phyloP scores from a whole-genome alignment of 345 rosid genomes.

The Dovyalis caffra region DNA sequence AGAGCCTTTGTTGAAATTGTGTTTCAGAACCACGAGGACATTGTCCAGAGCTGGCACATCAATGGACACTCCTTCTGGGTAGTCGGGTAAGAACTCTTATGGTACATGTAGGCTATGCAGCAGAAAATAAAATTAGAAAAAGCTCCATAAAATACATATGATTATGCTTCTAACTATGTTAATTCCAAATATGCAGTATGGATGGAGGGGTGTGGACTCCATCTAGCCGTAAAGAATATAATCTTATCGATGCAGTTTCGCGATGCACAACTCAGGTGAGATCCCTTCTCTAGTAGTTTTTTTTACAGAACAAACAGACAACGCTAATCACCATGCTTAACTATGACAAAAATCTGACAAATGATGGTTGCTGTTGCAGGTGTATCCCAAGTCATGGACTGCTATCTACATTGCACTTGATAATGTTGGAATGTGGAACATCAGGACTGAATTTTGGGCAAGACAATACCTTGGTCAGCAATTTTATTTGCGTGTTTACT shows the following conservation, averaged over 20 bases:
- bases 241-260: slow-evolving; percentile 71
- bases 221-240: slow-evolving; percentile 60
- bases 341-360: background rate
- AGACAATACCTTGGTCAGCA: slow-evolving; percentile 46
- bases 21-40: slow-evolving; percentile 67
- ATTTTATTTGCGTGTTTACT: slow-evolving; percentile 38
- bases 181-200: slow-evolving; percentile 47
- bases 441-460: slow-evolving; percentile 41
- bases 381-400: slow-evolving; percentile 44
- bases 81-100: slow-evolving; percentile 74
- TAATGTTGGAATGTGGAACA: slow-evolving; percentile 52
- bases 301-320: too few relatives aligned
- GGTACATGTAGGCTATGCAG: too few relatives aligned
- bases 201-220: slow-evolving; percentile 72
- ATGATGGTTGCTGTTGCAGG: slow-evolving; percentile 21
- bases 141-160: background rate
- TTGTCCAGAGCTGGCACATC: slow-evolving; percentile 81
- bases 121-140: background rate
- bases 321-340: background rate
- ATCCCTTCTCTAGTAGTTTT: too few relatives aligned
- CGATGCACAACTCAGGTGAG: slow-evolving; percentile 46
- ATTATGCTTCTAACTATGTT: background rate
- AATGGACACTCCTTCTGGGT: slow-evolving; percentile 85
- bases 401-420: slow-evolving; percentile 38
- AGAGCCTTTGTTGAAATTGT: slow-evolving; percentile 70